These are phyloP conservation scores for Lachancea lanzarotensis DNA, from an alignment of 805 yeast genomes.

Conservation along the genomic window DNA sequence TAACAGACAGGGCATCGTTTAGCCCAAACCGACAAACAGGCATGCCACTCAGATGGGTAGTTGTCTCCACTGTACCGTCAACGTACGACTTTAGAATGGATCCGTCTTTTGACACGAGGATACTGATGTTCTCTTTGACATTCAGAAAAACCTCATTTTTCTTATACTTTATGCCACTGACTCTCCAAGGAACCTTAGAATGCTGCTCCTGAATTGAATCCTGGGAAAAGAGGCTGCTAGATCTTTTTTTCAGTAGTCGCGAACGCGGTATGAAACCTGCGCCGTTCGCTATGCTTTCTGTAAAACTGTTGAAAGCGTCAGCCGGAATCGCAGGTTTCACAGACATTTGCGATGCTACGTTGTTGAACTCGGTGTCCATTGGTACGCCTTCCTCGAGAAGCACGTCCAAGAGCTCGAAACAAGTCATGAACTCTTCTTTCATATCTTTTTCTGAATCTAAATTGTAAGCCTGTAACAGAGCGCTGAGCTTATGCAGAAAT, in stretches of 20 bases:
- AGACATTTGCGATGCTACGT: constrained; percentile 22
- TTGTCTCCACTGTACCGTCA: constrained; percentile 67
- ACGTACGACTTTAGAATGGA: constrained; percentile 62
- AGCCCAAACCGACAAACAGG: constrained; percentile 81
- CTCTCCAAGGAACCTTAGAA: constrained; percentile 53
- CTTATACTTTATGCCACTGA: constrained; percentile 63
- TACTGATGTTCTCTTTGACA: constrained; percentile 67
- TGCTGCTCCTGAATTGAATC: not conserved
- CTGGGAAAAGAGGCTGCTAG: constrained; percentile 5
- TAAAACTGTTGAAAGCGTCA: not conserved
- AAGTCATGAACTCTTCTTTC: constrained; percentile 56
- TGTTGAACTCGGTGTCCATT: constrained; percentile 22
- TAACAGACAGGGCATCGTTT: constrained; percentile 39
- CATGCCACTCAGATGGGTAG: constrained; percentile 69
- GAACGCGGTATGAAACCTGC: constrained; percentile 12
- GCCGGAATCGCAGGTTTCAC: constrained; percentile 14
- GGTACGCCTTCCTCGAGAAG: constrained; percentile 37
- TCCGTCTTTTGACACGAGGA: constrained; percentile 60
- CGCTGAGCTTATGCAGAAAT: constrained; percentile 58
- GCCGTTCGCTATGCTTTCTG: constrained; percentile 3
- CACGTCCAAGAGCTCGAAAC: constrained; percentile 76
- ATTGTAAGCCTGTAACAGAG: constrained; percentile 41
- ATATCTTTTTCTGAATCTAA: constrained; percentile 41
- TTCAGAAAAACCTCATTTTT: constrained; percentile 74
- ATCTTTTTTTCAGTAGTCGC: constrained; percentile 15